A percentile compares a stretch with the other conserved stretches of the same genome.
Evolutionary conservation across 768 basidiomycete species (phyloP).

Genomic region (Leccinellum albellum): DNA sequence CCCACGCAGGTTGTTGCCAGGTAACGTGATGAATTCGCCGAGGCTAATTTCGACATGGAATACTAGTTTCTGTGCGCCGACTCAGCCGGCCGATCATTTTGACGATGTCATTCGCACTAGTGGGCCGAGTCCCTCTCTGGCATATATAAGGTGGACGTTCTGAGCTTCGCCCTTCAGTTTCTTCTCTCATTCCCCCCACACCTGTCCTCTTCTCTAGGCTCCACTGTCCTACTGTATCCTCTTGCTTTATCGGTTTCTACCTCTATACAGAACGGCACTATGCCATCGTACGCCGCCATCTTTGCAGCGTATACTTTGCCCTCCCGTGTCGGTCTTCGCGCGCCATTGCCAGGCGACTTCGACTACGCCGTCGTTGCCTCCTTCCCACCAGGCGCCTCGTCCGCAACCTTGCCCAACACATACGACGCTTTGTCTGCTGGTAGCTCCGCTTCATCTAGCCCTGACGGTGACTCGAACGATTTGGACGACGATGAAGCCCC

Average conservation of each 20-base stretch:
- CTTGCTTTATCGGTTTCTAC: neutral
- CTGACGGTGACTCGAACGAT: neutral
- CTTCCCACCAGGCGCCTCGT: neutral
- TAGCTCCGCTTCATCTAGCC: neutral
- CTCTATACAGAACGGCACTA: neutral
- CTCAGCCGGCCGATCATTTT: neutral
- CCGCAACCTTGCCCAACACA: neutral
- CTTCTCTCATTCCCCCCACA: neutral
- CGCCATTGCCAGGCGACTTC: neutral
- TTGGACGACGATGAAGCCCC: neutral
- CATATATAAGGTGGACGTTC: conserved; percentile 3
- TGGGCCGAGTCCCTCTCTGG: neutral
- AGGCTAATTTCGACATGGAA: neutral
- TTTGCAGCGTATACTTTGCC: neutral
- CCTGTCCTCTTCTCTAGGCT: neutral
- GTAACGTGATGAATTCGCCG: neutral
- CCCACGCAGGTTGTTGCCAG: neutral
- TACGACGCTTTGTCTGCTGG: neutral
- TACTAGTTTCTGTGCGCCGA: neutral
- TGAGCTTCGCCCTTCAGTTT: neutral
- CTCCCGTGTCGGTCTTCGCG: neutral
- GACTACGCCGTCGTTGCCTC: neutral
- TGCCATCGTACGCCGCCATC: neutral
- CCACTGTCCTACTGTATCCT: neutral
- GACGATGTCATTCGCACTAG: neutral